These are phyloP conservation scores for Straminergon stramineum DNA, from an alignment of 225 moss, liverwort and hornwort species.

Conservation along the genomic window DNA sequence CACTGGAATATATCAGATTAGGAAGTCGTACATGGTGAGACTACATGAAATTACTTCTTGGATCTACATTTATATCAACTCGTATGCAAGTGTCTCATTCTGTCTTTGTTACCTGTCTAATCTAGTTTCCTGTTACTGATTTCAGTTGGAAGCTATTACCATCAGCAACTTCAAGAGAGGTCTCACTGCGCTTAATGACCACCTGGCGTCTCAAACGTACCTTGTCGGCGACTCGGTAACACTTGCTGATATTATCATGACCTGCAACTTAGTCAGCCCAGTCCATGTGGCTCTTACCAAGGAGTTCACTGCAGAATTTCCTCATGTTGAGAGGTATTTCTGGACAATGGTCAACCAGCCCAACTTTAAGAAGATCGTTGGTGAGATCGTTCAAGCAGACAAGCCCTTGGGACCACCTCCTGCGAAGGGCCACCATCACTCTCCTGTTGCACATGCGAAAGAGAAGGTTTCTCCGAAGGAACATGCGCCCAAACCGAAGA, in stretches of 20 bases:
- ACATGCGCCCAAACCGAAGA: conserved; percentile 7
- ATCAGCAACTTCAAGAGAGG: conserved; percentile 28
- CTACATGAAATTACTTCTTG: not conserved
- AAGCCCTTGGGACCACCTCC: conserved; percentile 34
- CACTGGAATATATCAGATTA: not conserved
- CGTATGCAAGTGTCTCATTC: not conserved
- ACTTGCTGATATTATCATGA: conserved; percentile 68
- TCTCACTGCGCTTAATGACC: conserved; percentile 15
- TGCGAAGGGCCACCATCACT: not conserved
- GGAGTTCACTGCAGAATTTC: conserved; percentile 46
- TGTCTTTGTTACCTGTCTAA: not conserved
- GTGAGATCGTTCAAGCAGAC: conserved; percentile 34
- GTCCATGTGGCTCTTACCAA: conserved; percentile 23
- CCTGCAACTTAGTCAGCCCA: conserved; percentile 13
- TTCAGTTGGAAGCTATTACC: conserved; percentile 10
- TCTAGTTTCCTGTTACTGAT: not conserved
- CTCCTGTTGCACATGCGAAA: not conserved
- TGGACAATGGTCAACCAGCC: conserved; percentile 86
- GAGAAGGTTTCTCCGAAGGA: not conserved
- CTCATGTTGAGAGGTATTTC: conserved; percentile 70
- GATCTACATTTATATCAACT: no score
- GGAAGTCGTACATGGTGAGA: not conserved
- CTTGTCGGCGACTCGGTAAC: conserved; percentile 69
- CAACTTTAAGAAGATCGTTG: conserved; percentile 52
- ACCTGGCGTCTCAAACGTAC: conserved; percentile 44